Evolutionary conservation across 1,284 basidiomycete genomes (phyloP).

Genomic region (Fomitiporia mediterranea): DNA sequence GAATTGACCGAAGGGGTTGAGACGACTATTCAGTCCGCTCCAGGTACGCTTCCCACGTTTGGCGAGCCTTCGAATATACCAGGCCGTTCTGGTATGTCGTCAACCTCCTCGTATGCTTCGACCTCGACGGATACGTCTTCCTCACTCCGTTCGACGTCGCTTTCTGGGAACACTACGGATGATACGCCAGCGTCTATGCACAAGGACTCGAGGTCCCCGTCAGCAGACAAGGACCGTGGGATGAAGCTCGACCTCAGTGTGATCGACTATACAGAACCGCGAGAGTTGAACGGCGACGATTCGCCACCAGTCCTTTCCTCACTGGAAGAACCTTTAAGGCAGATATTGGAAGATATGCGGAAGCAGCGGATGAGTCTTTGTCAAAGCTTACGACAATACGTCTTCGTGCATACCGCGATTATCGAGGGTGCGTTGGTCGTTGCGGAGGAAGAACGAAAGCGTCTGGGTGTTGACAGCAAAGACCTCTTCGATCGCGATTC

Average conservation of each 20-base stretch:
- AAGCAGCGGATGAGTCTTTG: slow-evolving; percentile 90
- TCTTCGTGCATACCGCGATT: slow-evolving; percentile 84
- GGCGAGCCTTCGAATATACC: slow-evolving; percentile 1
- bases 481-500: slow-evolving; percentile 27
- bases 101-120: slow-evolving; percentile 5
- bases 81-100: slow-evolving; percentile 1
- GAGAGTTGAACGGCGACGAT: slow-evolving; percentile 46
- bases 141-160: background rate
- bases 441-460: slow-evolving; percentile 64
- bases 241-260: slow-evolving; percentile 21
- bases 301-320: slow-evolving; percentile 58
- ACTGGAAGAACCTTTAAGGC: slow-evolving; percentile 69
- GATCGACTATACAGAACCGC: slow-evolving; percentile 53
- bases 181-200: slow-evolving; percentile 12
- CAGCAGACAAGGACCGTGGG: background rate
- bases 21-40: background rate
- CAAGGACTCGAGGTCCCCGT: background rate
- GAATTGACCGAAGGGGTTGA: slow-evolving; percentile 10
- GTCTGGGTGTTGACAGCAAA: slow-evolving; percentile 22
- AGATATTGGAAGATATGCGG: slow-evolving; percentile 83
- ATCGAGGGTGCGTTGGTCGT: slow-evolving; percentile 77
- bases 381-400: slow-evolving; percentile 84
- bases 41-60: background rate
- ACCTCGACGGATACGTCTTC: slow-evolving; percentile 12
- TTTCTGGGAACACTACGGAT: slow-evolving; percentile 8